Evolutionary conservation across 495 filamentous ascomycete species (phyloP).

Genomic region (Echria macrotheca): DNA sequence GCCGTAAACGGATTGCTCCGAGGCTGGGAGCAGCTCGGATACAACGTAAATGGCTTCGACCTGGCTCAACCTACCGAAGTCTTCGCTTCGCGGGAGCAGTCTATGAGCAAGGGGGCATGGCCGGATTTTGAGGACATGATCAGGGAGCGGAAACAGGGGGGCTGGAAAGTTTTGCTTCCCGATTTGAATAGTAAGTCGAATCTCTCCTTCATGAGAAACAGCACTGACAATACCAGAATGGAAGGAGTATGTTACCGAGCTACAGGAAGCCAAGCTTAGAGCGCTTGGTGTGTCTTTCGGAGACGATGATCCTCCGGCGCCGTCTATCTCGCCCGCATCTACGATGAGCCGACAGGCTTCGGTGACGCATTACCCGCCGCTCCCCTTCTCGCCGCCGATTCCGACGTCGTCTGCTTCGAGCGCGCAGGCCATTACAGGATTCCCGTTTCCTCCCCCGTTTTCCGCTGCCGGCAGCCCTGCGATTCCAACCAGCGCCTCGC

Average conservation of each 20-base stretch:
- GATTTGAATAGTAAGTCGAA: conserved; percentile 51
- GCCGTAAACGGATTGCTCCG: conserved; percentile 63
- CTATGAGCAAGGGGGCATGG: conserved; percentile 67
- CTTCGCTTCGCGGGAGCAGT: conserved; percentile 31
- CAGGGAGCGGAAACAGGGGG: conserved; percentile 46
- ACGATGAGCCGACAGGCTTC: conserved; percentile 56
- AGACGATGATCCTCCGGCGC: conserved; percentile 59
- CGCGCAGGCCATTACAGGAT: conserved; percentile 53
- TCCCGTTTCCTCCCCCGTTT: conserved; percentile 54
- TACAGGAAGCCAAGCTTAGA: conserved; percentile 85
- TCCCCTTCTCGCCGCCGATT: conserved; percentile 70
- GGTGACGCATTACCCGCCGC: conserved; percentile 50
- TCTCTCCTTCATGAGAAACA: not conserved
- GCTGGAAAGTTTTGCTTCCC: conserved; percentile 66
- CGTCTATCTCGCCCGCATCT: conserved; percentile 47
- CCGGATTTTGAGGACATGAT: conserved; percentile 59
- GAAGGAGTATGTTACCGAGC: conserved; percentile 72
- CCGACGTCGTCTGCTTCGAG: conserved; percentile 60
- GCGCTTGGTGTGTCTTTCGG: conserved; percentile 79
- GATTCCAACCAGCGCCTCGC: conserved; percentile 45
- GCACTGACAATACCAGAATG: conserved; percentile 49
- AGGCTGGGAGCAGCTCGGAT: conserved; percentile 69
- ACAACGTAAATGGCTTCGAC: conserved; percentile 67
- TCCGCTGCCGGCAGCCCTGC: conserved; percentile 54
- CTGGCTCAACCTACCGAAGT: conserved; percentile 41